phyloP scores from a whole-genome alignment of 148 eudicot species.

The Persicaria maculosa region DNA sequence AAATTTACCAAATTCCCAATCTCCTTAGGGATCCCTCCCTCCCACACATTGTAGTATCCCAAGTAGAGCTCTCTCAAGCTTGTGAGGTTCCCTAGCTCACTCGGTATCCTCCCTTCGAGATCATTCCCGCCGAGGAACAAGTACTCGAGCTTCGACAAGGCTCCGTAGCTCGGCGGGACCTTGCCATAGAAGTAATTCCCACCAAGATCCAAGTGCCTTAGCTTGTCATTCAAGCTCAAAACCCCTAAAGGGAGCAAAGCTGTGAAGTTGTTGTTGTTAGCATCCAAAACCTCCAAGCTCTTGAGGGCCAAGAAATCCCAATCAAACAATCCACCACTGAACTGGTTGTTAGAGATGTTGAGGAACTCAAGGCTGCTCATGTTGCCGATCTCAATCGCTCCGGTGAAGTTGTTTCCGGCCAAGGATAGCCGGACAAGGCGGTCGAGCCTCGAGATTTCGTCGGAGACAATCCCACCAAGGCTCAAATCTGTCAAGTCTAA shows the following conservation, averaged over 20 bases:
- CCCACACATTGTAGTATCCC: conserved; percentile 57
- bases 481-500: conserved; percentile 58
- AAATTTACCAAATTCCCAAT: conserved; percentile 63
- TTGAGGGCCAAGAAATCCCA: conserved; percentile 46
- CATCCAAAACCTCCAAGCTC: conserved; percentile 58
- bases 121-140: conserved; percentile 66
- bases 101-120: conserved; percentile 62
- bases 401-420: conserved; percentile 85
- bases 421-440: conserved; percentile 47
- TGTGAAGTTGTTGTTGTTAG: conserved; percentile 70
- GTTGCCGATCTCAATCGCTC: conserved; percentile 33
- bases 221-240: conserved; percentile 25
- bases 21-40: conserved; percentile 78
- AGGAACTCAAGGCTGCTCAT: conserved; percentile 41
- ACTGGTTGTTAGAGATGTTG: conserved; percentile 69
- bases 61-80: conserved; percentile 53
- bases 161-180: conserved; percentile 54
- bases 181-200: conserved; percentile 73
- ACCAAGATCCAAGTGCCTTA: conserved; percentile 73
- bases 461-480: conserved; percentile 64
- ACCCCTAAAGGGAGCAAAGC: conserved; percentile 51
- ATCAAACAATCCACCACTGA: conserved; percentile 38
- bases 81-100: conserved; percentile 74
- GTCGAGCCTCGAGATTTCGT: conserved; percentile 41
- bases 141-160: conserved; percentile 39